A percentile compares a stretch with the other conserved stretches of the same genome.
phyloP scores from a whole-genome alignment of 2,329 filamentous ascomycete species.

The Exophiala phaeomuriformis region DNA sequence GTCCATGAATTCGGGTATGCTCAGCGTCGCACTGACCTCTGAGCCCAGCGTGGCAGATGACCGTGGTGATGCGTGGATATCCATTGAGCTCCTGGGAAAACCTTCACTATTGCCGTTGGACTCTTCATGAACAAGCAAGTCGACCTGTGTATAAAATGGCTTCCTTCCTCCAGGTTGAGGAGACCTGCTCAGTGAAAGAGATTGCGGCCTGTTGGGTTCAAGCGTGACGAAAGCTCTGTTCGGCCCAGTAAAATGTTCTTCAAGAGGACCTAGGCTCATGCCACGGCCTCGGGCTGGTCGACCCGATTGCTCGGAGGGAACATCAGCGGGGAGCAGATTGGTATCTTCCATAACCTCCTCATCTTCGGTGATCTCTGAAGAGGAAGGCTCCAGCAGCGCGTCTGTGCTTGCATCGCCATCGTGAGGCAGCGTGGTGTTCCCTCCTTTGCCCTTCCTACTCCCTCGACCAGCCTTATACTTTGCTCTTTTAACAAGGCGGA shows the following conservation, averaged over 20 bases:
- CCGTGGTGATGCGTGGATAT: slow-evolving; percentile 3
- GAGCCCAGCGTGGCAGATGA: slow-evolving; percentile 10
- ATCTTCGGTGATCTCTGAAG: slow-evolving; percentile 3
- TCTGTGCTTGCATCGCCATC: slow-evolving; percentile 13
- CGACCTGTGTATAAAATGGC: not conserved
- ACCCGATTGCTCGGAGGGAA: not conserved
- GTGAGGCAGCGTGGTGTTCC: not conserved
- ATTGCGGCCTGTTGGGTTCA: not conserved
- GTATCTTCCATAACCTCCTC: not conserved
- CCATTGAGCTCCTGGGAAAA: slow-evolving; percentile 11
- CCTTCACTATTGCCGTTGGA: slow-evolving; percentile 15
- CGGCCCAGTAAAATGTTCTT: slow-evolving; percentile 14
- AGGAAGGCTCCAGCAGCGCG: slow-evolving; percentile 5
- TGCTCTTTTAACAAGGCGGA: slow-evolving; percentile 6
- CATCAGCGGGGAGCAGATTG: not conserved
- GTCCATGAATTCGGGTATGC: slow-evolving; percentile 18
- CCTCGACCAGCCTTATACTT: slow-evolving; percentile 3
- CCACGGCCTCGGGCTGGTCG: not conserved
- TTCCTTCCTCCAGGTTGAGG: not conserved
- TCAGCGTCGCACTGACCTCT: slow-evolving; percentile 8
- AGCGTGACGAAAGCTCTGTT: not conserved
- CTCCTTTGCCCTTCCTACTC: slow-evolving; percentile 1
- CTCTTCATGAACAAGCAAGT: not conserved
- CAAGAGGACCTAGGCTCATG: slow-evolving; percentile 13
- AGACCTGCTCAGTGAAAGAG: not conserved